phyloP scores from a whole-genome alignment of 2,329 filamentous ascomycete species.

The Monosporascus sp. region DNA sequence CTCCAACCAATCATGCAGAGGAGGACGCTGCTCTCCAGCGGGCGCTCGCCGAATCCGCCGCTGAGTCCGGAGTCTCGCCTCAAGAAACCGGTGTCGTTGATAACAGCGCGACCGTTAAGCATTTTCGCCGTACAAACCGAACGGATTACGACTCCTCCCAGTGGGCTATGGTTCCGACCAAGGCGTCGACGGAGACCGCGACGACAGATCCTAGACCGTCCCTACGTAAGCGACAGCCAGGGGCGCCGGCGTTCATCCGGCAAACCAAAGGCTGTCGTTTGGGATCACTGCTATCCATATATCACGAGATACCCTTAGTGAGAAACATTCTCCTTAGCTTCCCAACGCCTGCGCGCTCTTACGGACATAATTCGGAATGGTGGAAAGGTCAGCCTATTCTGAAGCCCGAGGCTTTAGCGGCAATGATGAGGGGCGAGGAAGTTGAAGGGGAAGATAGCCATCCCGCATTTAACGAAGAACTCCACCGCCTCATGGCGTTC shows the following conservation, averaged over 20 bases:
- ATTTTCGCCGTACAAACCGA: slow-evolving; percentile 57
- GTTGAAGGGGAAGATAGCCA: slow-evolving; percentile 27
- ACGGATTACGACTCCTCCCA: slow-evolving; percentile 47
- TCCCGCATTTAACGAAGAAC: slow-evolving; percentile 44
- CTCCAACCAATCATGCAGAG: slow-evolving; percentile 33
- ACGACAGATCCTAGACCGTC: slow-evolving; percentile 37
- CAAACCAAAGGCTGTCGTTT: slow-evolving; percentile 36
- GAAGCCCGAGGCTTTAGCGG: slow-evolving; percentile 30
- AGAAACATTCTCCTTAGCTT: slow-evolving; percentile 49
- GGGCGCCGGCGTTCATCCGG: slow-evolving; percentile 48
- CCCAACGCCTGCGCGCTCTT: slow-evolving; percentile 37
- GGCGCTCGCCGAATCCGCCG: slow-evolving; percentile 51
- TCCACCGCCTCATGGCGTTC: slow-evolving; percentile 60
- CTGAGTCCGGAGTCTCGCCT: slow-evolving; percentile 42
- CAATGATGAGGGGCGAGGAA: slow-evolving; percentile 25
- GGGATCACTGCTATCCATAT: slow-evolving; percentile 51
- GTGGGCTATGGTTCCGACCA: slow-evolving; percentile 54
- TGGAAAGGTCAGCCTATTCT: slow-evolving; percentile 54
- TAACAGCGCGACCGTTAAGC: slow-evolving; percentile 31
- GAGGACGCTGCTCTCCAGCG: slow-evolving; percentile 53
- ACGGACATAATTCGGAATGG: slow-evolving; percentile 55
- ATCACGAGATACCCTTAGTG: slow-evolving; percentile 54
- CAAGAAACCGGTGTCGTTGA: slow-evolving; percentile 49
- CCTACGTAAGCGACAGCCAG: slow-evolving; percentile 36
- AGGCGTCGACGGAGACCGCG: slow-evolving; percentile 19